phyloP scores from a whole-genome alignment of 192 early-diverging fungal genomes.

The Coemansia sp. region DNA sequence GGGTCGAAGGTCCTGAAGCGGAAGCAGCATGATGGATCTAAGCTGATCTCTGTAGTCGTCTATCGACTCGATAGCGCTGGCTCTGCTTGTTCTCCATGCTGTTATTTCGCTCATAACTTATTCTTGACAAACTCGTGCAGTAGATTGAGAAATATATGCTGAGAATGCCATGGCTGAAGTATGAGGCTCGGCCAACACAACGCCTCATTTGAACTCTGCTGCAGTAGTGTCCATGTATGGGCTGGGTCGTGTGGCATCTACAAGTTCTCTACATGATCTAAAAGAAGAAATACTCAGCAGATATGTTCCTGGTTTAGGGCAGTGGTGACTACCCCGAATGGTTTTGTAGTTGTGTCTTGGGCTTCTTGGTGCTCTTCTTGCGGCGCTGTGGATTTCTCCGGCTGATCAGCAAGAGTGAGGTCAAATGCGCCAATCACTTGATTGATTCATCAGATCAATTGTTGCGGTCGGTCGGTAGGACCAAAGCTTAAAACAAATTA shows the following conservation, averaged over 20 bases:
- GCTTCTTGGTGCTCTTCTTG: no score
- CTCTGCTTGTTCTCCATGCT: neutral
- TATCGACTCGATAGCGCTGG: neutral
- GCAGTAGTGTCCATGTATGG: neutral
- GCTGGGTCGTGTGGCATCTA: neutral
- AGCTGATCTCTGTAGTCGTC: constrained; percentile 3
- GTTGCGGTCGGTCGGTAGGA: no score
- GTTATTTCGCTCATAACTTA: neutral
- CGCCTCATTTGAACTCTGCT: neutral
- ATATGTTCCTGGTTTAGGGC: no score
- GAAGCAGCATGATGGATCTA: constrained; percentile 3
- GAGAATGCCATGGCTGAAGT: neutral
- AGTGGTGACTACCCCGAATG: no score
- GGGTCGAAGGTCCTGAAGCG: constrained; percentile 2
- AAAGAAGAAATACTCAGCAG: no score
- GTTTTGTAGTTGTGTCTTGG: no score
- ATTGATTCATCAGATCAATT: no score
- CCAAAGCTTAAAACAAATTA: no score
- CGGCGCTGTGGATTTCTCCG: neutral
- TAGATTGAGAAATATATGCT: neutral
- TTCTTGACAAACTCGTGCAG: neutral
- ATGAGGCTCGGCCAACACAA: neutral
- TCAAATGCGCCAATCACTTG: no score
- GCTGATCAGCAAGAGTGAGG: no score
- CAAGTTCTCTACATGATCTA: no score